Conservation (phyloP, 768 basidiomycete species). For the Saitozyma sp. region DNA sequence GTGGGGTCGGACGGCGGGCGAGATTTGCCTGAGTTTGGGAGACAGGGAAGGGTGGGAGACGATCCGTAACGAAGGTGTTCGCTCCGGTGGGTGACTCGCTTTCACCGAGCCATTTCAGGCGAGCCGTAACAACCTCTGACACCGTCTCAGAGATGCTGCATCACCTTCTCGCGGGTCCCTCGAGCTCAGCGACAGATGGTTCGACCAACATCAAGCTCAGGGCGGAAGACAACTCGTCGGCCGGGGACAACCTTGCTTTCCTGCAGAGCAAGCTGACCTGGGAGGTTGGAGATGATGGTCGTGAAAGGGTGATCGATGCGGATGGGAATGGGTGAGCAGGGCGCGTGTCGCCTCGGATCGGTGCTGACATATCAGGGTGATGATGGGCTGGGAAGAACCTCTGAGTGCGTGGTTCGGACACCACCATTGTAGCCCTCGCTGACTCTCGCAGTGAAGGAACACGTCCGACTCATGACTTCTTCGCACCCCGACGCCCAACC, state of each 20-base stretch:
- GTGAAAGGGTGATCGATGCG: constrained; percentile 75
- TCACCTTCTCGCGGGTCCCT: constrained; percentile 35
- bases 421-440: constrained; percentile 1
- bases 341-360: neutral
- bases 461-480: constrained; percentile 66
- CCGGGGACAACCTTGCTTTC: constrained; percentile 59
- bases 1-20: constrained; percentile 78
- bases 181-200: constrained; percentile 15
- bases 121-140: neutral
- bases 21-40: constrained; percentile 84
- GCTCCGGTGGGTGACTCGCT: constrained; percentile 65
- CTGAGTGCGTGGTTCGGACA: constrained; percentile 62
- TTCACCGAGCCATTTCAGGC: neutral
- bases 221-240: constrained; percentile 47
- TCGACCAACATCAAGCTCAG: constrained; percentile 35
- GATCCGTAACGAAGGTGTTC: constrained; percentile 89
- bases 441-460: constrained; percentile 66
- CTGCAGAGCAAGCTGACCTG: constrained; percentile 70
- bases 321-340: constrained; percentile 59
- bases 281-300: constrained; percentile 68
- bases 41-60: constrained; percentile 69
- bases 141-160: constrained; percentile 51
- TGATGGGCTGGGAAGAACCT: constrained; percentile 97
- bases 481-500: constrained; percentile 54
- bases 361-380: constrained; percentile 59